Percentiles rank a stretch among this genome's conserved stretches.
Evolutionary conservation across 2,329 filamentous ascomycete genomes (phyloP).

Genomic region (Taxawa tesnikishii): DNA sequence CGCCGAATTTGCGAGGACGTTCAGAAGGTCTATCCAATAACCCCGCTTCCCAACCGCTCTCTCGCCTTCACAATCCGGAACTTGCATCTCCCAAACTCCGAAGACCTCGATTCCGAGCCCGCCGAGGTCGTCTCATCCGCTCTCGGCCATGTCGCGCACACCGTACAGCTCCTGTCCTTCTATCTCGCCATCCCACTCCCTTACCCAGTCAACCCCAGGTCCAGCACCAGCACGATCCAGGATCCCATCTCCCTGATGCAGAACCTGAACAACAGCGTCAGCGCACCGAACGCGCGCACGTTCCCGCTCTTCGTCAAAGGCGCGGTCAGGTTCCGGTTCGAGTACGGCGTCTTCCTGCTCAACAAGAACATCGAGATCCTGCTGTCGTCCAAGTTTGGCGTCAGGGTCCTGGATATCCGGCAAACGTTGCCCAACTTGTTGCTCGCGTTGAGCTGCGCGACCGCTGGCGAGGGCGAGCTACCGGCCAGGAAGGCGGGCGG

Average conservation of each 20-base stretch:
- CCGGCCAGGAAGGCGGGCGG: conserved; percentile 44
- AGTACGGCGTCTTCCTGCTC: conserved; percentile 91
- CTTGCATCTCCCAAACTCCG: conserved; percentile 67
- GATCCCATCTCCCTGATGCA: conserved; percentile 50
- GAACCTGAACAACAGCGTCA: conserved; percentile 12
- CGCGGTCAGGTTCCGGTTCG: conserved; percentile 75
- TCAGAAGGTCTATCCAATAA: conserved; percentile 66
- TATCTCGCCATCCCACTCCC: conserved; percentile 71
- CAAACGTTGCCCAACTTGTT: conserved; percentile 90
- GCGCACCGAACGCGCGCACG: conserved; percentile 19
- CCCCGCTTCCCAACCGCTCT: conserved; percentile 49
- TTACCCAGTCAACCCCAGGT: conserved; percentile 62
- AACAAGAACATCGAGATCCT: conserved; percentile 85
- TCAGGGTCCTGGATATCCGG: conserved; percentile 77
- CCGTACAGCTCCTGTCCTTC: conserved; percentile 64
- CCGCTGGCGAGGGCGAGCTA: conserved; percentile 57
- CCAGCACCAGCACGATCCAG: conserved; percentile 62
- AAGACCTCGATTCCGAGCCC: conserved; percentile 52
- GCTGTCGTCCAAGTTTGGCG: conserved; percentile 47
- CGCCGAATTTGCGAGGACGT: conserved; percentile 81
- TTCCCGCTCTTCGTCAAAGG: conserved; percentile 71
- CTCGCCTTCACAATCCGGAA: conserved; percentile 76
- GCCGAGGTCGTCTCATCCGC: conserved; percentile 69
- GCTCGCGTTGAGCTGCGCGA: conserved; percentile 81
- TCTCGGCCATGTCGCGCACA: conserved; percentile 65